These are phyloP conservation scores for Irpex rosettiformis DNA, from an alignment of 1,284 basidiomycete genomes.

Conservation along the genomic window DNA sequence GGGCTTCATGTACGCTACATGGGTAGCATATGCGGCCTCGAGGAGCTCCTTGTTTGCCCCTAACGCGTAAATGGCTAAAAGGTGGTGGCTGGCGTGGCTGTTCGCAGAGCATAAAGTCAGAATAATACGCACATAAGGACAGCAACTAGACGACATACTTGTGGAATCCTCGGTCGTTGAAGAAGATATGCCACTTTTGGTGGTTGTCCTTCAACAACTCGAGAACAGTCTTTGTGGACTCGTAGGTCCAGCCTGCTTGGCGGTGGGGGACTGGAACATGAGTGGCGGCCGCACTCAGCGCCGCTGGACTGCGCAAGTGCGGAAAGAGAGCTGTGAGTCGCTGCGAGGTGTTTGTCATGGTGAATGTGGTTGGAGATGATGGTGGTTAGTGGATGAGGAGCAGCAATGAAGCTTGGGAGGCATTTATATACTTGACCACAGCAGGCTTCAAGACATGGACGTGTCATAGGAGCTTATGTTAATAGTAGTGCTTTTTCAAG, in stretches of 20 bases:
- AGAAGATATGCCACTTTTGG: slow-evolving; percentile 52
- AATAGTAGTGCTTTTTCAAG: too few species aligned
- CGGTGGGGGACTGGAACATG: slow-evolving; percentile 15
- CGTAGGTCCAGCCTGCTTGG: slow-evolving; percentile 43
- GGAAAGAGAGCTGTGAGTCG: neutral
- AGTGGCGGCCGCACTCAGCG: neutral
- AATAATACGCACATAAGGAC: neutral
- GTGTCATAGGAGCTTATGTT: too few species aligned
- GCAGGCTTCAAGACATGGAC: too few species aligned
- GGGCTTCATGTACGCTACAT: slow-evolving; percentile 17
- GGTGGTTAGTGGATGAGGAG: too few species aligned
- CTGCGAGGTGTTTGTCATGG: neutral
- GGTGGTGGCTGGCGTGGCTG: slow-evolving; percentile 23
- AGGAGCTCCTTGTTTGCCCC: slow-evolving; percentile 12
- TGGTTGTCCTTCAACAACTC: slow-evolving; percentile 51
- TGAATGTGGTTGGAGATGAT: too few species aligned
- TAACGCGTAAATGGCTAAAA: slow-evolving; percentile 18
- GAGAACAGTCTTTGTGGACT: slow-evolving; percentile 40
- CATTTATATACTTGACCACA: too few species aligned
- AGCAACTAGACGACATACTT: neutral
- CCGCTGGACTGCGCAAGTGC: neutral
- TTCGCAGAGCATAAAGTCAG: slow-evolving; percentile 15
- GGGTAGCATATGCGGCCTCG: slow-evolving; percentile 16
- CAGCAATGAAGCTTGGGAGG: too few species aligned
- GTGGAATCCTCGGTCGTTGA: slow-evolving; percentile 49